Base-by-base conservation (phyloP, 192 early-diverging fungal genomes). In the Rhizoclosmatium sp. region DNA sequence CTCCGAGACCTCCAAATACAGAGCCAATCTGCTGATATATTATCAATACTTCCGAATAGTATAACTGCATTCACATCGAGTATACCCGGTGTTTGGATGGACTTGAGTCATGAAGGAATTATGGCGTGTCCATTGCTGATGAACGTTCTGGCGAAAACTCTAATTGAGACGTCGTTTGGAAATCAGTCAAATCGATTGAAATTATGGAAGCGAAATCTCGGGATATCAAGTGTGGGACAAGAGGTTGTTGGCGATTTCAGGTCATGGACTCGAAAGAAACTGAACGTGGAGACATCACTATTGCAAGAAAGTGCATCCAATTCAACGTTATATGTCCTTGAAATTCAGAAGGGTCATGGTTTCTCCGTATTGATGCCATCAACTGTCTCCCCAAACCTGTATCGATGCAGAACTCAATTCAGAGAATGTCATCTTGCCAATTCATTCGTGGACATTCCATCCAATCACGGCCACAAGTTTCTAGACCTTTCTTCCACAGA, bases 121-220 rank as follows among this genome's bases (percentile, higher is more conserved):
- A 72, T 99, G 71, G 97, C 95, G 94, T 99, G 97, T 67, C 92
- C 91, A 66, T 95, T 97, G 83, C 83, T 97, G 12, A 47, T 83
- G n/a, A 16, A 71, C 44, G 49, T 47, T 4, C 16, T 87, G 41
- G 58, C 59, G 3, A 16, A 31, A 9, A 59, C 69, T 23, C 46
- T 80, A 31, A 31, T 39, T 64, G 19, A 64, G 61, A 23, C 7
- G 61, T 31, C 16, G 39, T 23, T 12, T 16, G 40, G 40, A 69
- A 12, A 49, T 12, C 44, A 31, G 31, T 31, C 31, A 40, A 47
- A 69, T 14, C 67, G 67, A 65, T 65, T 65, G 62, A 31, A 40
- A 14, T 3, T 19, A 39, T 40, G 19, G 62, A 31, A 31, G 14
- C 2, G 62, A n/a, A 65, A 2, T 65, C 62, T 65, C 1, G 31